phyloP scores from a whole-genome alignment of 1,139 yeast species.

The Meyerozyma elateridarum region DNA sequence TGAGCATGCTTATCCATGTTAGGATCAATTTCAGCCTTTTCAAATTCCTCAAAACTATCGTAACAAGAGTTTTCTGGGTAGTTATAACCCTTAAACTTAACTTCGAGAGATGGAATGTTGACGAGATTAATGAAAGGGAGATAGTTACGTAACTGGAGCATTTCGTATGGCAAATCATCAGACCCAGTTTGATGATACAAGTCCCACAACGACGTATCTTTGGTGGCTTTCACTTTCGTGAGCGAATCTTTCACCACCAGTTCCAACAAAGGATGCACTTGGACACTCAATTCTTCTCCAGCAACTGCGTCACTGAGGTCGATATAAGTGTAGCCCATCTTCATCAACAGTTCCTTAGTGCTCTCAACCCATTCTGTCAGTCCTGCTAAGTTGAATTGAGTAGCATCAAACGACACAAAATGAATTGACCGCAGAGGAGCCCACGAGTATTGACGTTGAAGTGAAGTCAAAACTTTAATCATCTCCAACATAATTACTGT shows the following conservation, averaged over 20 bases:
- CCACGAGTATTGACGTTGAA: conserved; percentile 71
- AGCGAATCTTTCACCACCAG: conserved; percentile 39
- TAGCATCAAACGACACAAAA: conserved; percentile 84
- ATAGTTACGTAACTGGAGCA: conserved; percentile 58
- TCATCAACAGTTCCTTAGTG: conserved; percentile 46
- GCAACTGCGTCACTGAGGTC: conserved; percentile 74
- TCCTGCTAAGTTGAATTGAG: conserved; percentile 81
- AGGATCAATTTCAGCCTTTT: conserved; percentile 44
- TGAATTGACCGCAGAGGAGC: conserved; percentile 76
- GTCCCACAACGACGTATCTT: conserved; percentile 21
- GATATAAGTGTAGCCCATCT: conserved; percentile 67
- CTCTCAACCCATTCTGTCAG: conserved; percentile 74
- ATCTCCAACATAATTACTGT: conserved; percentile 69
- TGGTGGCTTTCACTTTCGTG: conserved; percentile 23
- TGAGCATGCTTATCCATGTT: conserved; percentile 53
- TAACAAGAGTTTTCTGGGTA: conserved; percentile 61
- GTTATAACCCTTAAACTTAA: conserved; percentile 43
- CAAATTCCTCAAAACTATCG: conserved; percentile 61
- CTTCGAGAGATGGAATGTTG: conserved; percentile 67
- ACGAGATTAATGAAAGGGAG: conserved; percentile 59
- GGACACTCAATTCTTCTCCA: conserved; percentile 54
- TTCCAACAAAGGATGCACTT: conserved; percentile 65
- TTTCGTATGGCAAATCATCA: conserved; percentile 30
- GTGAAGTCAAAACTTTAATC: conserved; percentile 62
- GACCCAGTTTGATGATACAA: conserved; percentile 21